Percentiles rank a stretch among this genome's conserved stretches.
These are phyloP conservation scores for Teunomyces pallodes DNA, from an alignment of 805 yeast genomes.

Conservation along the genomic window DNA sequence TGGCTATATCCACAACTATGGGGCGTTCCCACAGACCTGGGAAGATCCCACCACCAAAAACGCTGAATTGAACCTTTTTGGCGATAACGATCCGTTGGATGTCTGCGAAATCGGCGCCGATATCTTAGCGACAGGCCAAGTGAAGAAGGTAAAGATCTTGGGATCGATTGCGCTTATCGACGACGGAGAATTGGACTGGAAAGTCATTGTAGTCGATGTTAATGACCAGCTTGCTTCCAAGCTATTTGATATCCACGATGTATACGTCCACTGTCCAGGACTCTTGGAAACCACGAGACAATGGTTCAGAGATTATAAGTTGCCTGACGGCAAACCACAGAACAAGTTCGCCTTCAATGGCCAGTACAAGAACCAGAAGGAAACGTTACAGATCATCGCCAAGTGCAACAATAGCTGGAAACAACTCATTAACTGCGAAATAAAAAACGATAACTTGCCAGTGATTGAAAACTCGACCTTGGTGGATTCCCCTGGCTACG, in stretches of 20 bases:
- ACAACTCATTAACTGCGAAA: conserved; percentile 63
- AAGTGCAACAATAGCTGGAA: conserved; percentile 89
- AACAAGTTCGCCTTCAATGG: conserved; percentile 97
- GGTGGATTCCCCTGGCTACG: conserved; percentile 25
- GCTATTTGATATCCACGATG: conserved; percentile 87
- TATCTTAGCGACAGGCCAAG: conserved; percentile 65
- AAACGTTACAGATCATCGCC: conserved; percentile 79
- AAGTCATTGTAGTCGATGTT: conserved; percentile 79
- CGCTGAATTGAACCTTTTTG: conserved; percentile 49
- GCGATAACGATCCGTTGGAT: conserved; percentile 95
- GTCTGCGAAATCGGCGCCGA: conserved; percentile 86
- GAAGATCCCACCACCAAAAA: conserved; percentile 77
- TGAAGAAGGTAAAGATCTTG: conserved; percentile 85
- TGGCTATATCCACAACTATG: conserved; percentile 85
- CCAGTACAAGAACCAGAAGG: conserved; percentile 80
- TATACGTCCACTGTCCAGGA: conserved; percentile 87
- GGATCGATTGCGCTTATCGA: conserved; percentile 95
- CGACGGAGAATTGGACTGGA: conserved; percentile 90
- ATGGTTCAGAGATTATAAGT: conserved; percentile 98
- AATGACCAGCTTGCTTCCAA: conserved; percentile 87
- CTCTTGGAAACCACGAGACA: conserved; percentile 89
- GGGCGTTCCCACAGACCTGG: conserved; percentile 94
- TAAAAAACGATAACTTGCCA: conserved; percentile 19
- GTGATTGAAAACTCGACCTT: conserved; percentile 39
- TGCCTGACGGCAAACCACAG: conserved; percentile 97